These are phyloP conservation scores for Rubia peregrina DNA, from an alignment of 305 asterid genomes.

Conservation along the genomic window DNA sequence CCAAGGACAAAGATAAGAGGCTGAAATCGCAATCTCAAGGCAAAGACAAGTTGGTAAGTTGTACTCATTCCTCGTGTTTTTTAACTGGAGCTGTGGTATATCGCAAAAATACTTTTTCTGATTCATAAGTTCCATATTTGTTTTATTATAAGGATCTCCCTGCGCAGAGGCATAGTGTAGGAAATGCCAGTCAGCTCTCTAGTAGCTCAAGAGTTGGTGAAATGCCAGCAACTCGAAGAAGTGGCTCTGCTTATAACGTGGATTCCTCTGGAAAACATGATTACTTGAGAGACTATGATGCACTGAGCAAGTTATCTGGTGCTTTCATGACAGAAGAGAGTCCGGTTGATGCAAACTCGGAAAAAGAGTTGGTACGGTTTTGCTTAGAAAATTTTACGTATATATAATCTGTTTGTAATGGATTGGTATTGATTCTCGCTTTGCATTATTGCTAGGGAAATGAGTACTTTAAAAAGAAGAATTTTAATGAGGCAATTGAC, in stretches of 20 bases:
- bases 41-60: conserved; percentile 49
- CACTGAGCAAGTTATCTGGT: conserved; percentile 48
- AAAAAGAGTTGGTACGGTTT: conserved; percentile 77
- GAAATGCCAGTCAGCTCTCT: conserved; percentile 24
- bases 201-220: conserved; percentile 32
- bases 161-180: conserved; percentile 31
- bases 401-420: conserved; percentile 14
- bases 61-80: conserved; percentile 10
- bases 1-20: conserved; percentile 68
- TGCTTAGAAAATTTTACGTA: conserved; percentile 13
- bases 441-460: conserved; percentile 52
- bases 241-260: conserved; percentile 21
- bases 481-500: conserved; percentile 80
- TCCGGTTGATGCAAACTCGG: conserved; percentile 74
- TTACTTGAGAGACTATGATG: conserved; percentile 49
- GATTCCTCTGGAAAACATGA: conserved; percentile 36
- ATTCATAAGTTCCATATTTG: background rate
- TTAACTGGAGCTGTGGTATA: background rate
- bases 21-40: conserved; percentile 42
- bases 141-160: conserved; percentile 25
- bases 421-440: conserved; percentile 18
- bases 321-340: conserved; percentile 40
- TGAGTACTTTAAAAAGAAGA: conserved; percentile 77
- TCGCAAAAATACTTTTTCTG: background rate
- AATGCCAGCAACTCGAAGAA: conserved; percentile 21